Conservation (phyloP, 805 yeast species). For the Zygosaccharomyces gambellarensis region DNA sequence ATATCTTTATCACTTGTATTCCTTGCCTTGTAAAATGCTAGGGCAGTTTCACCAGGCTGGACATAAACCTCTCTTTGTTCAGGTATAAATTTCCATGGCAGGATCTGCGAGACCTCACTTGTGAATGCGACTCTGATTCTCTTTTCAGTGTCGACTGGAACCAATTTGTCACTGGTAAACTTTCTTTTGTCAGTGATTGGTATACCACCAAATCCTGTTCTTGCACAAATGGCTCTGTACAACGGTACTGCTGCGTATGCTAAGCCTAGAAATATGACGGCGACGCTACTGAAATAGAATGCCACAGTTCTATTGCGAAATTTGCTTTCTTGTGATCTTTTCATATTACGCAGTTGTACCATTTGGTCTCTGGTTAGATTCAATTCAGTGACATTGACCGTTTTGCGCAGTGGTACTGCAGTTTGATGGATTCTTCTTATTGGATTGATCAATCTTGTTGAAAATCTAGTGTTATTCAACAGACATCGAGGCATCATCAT, state of each 20-base stretch:
- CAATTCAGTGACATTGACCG: not conserved
- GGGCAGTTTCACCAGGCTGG: slow-evolving; percentile 95
- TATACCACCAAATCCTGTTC: slow-evolving; percentile 94
- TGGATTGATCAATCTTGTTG: not conserved
- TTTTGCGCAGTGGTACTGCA: not conserved
- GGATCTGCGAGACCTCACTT: slow-evolving; percentile 80
- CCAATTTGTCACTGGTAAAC: slow-evolving; percentile 80
- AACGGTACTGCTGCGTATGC: slow-evolving; percentile 90
- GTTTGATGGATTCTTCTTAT: not conserved
- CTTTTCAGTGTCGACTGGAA: slow-evolving; percentile 81
- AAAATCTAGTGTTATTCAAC: not conserved
- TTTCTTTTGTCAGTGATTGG: slow-evolving; percentile 81
- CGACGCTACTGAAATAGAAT: slow-evolving; percentile 63
- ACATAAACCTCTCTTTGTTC: slow-evolving; percentile 90
- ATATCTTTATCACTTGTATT: slow-evolving; percentile 82
- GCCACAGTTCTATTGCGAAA: slow-evolving; percentile 50
- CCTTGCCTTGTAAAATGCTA: slow-evolving; percentile 91
- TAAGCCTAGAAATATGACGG: slow-evolving; percentile 64
- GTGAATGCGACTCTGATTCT: slow-evolving; percentile 83
- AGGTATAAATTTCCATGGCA: slow-evolving; percentile 95
- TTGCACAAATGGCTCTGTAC: slow-evolving; percentile 84
- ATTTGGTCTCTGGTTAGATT: slow-evolving; percentile 29
- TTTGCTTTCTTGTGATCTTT: slow-evolving; percentile 24
- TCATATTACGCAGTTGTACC: slow-evolving; percentile 19
- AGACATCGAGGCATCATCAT: not conserved